Percentiles rank a stretch among this genome's conserved stretches.
These are phyloP conservation scores for Mallotus nudiflorus DNA, from an alignment of 345 rosid genomes.

Conservation along the genomic window DNA sequence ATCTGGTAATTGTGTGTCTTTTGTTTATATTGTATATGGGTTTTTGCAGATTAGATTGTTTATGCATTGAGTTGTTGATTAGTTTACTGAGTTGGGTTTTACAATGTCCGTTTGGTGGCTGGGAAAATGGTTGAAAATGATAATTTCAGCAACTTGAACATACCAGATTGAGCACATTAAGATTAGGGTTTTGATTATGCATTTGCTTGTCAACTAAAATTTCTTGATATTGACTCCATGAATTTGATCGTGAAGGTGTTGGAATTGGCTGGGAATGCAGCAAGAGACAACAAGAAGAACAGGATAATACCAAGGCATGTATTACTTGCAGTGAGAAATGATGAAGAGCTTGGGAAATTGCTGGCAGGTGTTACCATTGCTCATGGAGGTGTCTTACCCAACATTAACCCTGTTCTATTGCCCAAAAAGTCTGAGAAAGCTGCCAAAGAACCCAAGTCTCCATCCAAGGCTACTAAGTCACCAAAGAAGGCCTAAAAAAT, in stretches of 20 bases:
- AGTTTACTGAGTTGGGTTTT: no score
- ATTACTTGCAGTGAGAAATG: slow-evolving; percentile 38
- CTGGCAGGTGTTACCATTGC: slow-evolving; percentile 29
- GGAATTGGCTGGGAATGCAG: slow-evolving; percentile 47
- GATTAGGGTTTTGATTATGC: no score
- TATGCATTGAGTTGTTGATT: slow-evolving; percentile 6
- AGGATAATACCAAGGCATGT: slow-evolving; percentile 41
- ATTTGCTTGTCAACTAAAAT: neutral
- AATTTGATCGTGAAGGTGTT: slow-evolving; percentile 35
- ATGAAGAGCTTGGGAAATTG: slow-evolving; percentile 35
- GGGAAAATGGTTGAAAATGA: no score
- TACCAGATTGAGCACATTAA: no score
- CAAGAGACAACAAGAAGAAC: slow-evolving; percentile 41
- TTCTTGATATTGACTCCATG: no score
- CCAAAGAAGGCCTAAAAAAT: slow-evolving; percentile 54
- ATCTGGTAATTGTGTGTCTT: no score
- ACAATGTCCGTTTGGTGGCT: no score
- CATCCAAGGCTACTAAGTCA: slow-evolving; percentile 66
- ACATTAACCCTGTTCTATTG: slow-evolving; percentile 59
- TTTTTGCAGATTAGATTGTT: neutral
- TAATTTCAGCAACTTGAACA: no score
- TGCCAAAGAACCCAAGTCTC: slow-evolving; percentile 57
- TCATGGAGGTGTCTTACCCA: slow-evolving; percentile 34
- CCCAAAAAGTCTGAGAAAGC: slow-evolving; percentile 58
- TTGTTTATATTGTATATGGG: neutral